Evolutionary conservation across 331 rosid genomes (phyloP).

Genomic region (Acacia pycnantha): DNA sequence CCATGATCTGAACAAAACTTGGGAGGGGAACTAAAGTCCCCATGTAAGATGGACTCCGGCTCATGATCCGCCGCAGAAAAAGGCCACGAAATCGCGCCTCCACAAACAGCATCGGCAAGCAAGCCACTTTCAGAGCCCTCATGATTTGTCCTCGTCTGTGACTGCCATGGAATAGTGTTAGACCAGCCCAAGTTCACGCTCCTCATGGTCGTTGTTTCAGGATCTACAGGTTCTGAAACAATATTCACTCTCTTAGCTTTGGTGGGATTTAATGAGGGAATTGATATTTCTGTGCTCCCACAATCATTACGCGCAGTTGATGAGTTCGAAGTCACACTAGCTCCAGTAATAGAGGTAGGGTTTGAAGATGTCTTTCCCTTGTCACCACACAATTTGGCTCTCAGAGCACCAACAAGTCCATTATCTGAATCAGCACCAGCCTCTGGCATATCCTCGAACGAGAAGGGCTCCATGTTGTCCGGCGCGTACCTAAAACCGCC

Average conservation of each 20-base stretch:
- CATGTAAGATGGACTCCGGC: not conserved
- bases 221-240: not conserved
- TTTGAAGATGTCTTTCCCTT: slow-evolving; percentile 25
- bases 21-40: too few species aligned
- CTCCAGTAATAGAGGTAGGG: slow-evolving; percentile 7
- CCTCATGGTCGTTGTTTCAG: not conserved
- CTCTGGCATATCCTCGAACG: slow-evolving; percentile 46
- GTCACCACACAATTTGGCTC: slow-evolving; percentile 43
- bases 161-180: slow-evolving; percentile 35
- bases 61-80: slow-evolving; percentile 25
- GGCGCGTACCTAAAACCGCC: not conserved
- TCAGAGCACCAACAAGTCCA: slow-evolving; percentile 62
- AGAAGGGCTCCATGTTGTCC: slow-evolving; percentile 51
- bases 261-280: not conserved
- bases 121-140: slow-evolving; percentile 28
- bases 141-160: slow-evolving; percentile 20
- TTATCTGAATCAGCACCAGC: slow-evolving; percentile 27
- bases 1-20: slow-evolving; percentile 15
- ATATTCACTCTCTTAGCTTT: slow-evolving; percentile 22
- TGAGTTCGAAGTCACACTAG: slow-evolving; percentile 20
- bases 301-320: slow-evolving; percentile 22
- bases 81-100: slow-evolving; percentile 22
- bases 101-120: slow-evolving; percentile 14
- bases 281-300: slow-evolving; percentile 22
- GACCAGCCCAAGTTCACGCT: slow-evolving; percentile 28